phyloP scores from a whole-genome alignment of 306 rosid genomes.

The Lathyrus oleraceus region DNA sequence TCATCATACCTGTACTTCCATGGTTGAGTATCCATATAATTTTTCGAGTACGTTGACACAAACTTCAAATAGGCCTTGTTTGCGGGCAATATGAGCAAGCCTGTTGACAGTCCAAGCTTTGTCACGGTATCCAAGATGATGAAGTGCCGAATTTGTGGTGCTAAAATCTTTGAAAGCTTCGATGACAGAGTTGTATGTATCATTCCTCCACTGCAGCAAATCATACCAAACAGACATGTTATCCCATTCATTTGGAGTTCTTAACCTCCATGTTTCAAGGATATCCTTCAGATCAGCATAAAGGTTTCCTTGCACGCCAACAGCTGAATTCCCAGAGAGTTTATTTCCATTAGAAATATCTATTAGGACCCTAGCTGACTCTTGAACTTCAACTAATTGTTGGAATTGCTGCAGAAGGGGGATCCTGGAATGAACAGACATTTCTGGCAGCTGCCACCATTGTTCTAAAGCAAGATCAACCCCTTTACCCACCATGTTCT shows the following conservation, averaged over 20 bases:
- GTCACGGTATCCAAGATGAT: slow-evolving; percentile 99
- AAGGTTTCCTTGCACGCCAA: slow-evolving; percentile 83
- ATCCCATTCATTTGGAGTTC: slow-evolving; percentile 99
- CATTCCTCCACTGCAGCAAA: slow-evolving; percentile 99
- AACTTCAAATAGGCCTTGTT: slow-evolving; percentile 93
- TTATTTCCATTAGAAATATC: slow-evolving; percentile 92
- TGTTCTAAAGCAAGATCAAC: slow-evolving; percentile 96
- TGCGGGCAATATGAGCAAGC: slow-evolving; percentile 94
- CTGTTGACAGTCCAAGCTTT: slow-evolving; percentile 99
- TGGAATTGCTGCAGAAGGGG: slow-evolving; percentile 99
- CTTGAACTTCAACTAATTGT: slow-evolving; percentile 98
- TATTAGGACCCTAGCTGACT: slow-evolving; percentile 74
- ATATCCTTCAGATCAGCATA: slow-evolving; percentile 98
- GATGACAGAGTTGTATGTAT: slow-evolving; percentile 90
- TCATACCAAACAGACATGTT: slow-evolving; percentile 98
- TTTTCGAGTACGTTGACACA: slow-evolving; percentile 89
- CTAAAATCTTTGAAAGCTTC: slow-evolving; percentile 94
- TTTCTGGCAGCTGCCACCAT: slow-evolving; percentile 99
- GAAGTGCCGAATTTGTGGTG: slow-evolving; percentile 76
- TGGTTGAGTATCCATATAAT: slow-evolving; percentile 94
- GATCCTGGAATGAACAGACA: slow-evolving; percentile 95
- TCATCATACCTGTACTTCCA: slow-evolving; percentile 95
- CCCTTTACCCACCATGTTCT: slow-evolving; percentile 85
- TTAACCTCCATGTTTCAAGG: slow-evolving; percentile 98
- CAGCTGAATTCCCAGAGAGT: slow-evolving; percentile 67